Evolutionary conservation across 352 stramenopile genomes (phyloP), one percentile per base, ranked within the genome.

Genomic region (Phytopythium vexans): DNA sequence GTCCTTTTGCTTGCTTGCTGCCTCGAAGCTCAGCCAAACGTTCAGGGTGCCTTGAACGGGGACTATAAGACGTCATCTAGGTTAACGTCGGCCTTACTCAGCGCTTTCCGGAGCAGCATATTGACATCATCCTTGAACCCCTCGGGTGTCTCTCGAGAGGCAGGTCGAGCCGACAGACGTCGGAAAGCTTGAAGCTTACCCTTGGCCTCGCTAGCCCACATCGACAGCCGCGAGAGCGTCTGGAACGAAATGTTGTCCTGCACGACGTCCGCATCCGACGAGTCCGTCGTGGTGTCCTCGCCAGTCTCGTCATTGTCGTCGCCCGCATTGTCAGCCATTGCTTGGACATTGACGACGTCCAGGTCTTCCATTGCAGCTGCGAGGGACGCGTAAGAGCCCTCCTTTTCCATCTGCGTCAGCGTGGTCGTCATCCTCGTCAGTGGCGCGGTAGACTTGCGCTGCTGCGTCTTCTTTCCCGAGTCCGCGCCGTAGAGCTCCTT

Each of bases 191-290:
- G 47, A 8, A 89, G 41, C 54, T 85, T 87, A 8, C 59, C 61
- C 35, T 88, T 88, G 3, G 76, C 79, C 34, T 85, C 68, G 0
- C 58, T 64, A 0, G 76, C 76, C 79, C 79, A 89, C 8, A 72
- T 62, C 0, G 79, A 89, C 10, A 89, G 46, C 31, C 64, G 62
- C 2, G 66, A 77, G 8, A 89, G 63, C 6, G 79, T 74, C 62
- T 83, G 70, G 56, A 85, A 89, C 3, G 79, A 80, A 16, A 88
- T 68, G 35, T 59, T 88, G 15, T 87, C 75, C 42, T 85, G 68
- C 8, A 78, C 56, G 8, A 35, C 44, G 15, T 70, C n/a, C 9
- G 16, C 56, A 3, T 58, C 61, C 5, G 56, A 62, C n/a, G 42
- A 55, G 3, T 62, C 48, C 10, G 51, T 43, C 16, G 48, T 41